Conservation (phyloP, 2,329 filamentous ascomycete species). For the Trichophyton benhamiae region DNA sequence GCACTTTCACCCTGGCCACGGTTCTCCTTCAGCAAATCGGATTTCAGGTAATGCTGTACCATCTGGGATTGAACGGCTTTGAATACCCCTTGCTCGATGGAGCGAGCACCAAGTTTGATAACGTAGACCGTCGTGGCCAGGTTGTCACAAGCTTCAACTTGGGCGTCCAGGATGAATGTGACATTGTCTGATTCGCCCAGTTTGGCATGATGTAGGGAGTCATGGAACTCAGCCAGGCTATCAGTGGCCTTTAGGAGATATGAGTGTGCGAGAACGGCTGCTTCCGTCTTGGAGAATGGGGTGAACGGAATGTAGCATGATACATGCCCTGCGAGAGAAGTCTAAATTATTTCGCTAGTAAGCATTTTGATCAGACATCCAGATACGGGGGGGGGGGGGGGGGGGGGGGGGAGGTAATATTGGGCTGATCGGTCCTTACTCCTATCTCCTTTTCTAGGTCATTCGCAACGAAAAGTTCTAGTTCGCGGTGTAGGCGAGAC, state of each 20-base stretch:
- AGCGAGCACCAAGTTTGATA: conserved; percentile 8
- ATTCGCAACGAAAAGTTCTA: background rate
- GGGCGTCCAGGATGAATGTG: background rate
- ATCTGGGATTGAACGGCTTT: conserved; percentile 8
- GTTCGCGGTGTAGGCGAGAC: background rate
- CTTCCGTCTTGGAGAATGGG: conserved; percentile 30
- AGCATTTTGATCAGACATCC: background rate
- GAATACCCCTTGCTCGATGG: conserved; percentile 8
- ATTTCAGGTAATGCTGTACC: conserved; percentile 5
- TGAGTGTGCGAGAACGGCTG: conserved; percentile 34
- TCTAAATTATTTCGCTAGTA: conserved; percentile 9
- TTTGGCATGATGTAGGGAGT: background rate
- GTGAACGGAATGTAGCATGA: conserved; percentile 34
- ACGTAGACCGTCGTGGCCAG: conserved; percentile 3
- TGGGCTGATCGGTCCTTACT: background rate
- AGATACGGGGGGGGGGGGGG: background rate
- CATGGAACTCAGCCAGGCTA: background rate
- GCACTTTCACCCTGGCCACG: background rate
- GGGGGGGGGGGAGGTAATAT: too few species aligned
- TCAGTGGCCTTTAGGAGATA: conserved; percentile 24
- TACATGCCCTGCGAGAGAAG: conserved; percentile 26
- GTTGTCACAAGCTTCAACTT: background rate
- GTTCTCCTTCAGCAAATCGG: background rate
- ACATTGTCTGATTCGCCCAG: background rate
- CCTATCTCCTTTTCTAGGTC: background rate